phyloP scores from a whole-genome alignment of 768 basidiomycete species.

The Lactifluus volemus region DNA sequence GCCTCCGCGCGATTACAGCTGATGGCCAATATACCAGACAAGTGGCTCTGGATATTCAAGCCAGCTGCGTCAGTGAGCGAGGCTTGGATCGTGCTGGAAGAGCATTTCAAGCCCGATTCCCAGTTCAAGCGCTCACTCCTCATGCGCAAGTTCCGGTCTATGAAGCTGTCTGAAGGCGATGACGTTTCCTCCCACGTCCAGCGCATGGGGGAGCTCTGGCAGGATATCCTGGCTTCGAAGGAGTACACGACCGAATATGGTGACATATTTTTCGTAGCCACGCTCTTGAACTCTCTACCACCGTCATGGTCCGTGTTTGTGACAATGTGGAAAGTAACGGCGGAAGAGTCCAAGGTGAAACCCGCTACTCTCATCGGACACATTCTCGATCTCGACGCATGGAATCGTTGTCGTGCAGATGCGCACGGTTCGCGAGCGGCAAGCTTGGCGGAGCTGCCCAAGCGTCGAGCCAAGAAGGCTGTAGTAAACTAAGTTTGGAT shows the following conservation, averaged over 20 bases:
- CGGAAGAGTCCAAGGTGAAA: background rate
- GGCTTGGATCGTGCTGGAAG: constrained; percentile 4
- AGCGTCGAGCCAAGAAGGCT: background rate
- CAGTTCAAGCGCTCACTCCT: constrained; percentile 11
- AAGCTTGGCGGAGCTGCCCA: background rate
- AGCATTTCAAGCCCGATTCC: constrained; percentile 10
- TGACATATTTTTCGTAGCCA: constrained; percentile 2
- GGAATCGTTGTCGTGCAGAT: constrained; percentile 13
- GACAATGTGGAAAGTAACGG: background rate
- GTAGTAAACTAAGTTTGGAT: background rate
- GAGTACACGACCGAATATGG: background rate
- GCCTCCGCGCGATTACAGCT: constrained; percentile 12
- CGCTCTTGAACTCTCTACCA: constrained; percentile 8
- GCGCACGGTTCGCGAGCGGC: background rate
- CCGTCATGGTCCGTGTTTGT: constrained; percentile 14
- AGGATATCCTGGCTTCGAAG: constrained; percentile 2
- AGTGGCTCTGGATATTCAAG: constrained; percentile 9
- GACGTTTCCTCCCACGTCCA: constrained; percentile 11
- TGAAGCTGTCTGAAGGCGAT: constrained; percentile 2
- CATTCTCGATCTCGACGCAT: constrained; percentile 12
- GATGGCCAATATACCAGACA: constrained; percentile 4
- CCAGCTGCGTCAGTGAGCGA: background rate
- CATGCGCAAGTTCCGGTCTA: constrained; percentile 4
- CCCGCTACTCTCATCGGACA: constrained; percentile 1
- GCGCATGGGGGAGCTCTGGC: constrained; percentile 16